Evolutionary conservation across 331 rosid genomes (phyloP), one percentile per base, ranked within the genome.

Genomic region (Cucumis variabilis): DNA sequence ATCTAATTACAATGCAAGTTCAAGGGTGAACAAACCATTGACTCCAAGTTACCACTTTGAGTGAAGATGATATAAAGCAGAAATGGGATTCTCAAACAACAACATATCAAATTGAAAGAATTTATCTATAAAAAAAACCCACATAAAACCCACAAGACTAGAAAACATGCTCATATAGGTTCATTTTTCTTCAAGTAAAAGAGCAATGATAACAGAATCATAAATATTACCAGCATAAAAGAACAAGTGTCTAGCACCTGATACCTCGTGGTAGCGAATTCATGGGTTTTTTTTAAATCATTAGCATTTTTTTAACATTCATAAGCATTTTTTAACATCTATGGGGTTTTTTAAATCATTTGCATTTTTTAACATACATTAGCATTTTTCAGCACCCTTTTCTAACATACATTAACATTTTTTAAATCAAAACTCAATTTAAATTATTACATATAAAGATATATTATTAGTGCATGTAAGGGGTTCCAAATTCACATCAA

Each of bases 201-300:
- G 95, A 23, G 93, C 90, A 90, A 87, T 92, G 7, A 96, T 50
- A 80, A 95, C 80, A 85, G 90, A 86, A 44, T 94, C 92, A 21
- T 88, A 70, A 90, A 90, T 58, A 30, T 95, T 95, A 58, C 78
- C 84, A 14, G 81, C 82, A 83, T 23, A 7, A 6, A 88, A 67
- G 86, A 58, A 93, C 58, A 51, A 77, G 48, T 93, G 95, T 23
- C 95, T 92, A 48, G 84, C 88, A 23, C 93, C 93, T 9, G 84
- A 16, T 78, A 91, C 21, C 88, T 93, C 95, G 82, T 91, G 95
- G 88, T 90, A 93, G 41, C 86, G 88, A 81, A 93, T 87, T 94
- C 94, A 90, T 15, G 93, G 92, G 87, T 90, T 93, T 33, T 90
- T 87, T 55, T 82, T 44, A 14, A 60, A n/a, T n/a, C n/a, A n/a